These are phyloP conservation scores for Prunus mongolica DNA, from an alignment of 306 rosid species.

Conservation along the genomic window DNA sequence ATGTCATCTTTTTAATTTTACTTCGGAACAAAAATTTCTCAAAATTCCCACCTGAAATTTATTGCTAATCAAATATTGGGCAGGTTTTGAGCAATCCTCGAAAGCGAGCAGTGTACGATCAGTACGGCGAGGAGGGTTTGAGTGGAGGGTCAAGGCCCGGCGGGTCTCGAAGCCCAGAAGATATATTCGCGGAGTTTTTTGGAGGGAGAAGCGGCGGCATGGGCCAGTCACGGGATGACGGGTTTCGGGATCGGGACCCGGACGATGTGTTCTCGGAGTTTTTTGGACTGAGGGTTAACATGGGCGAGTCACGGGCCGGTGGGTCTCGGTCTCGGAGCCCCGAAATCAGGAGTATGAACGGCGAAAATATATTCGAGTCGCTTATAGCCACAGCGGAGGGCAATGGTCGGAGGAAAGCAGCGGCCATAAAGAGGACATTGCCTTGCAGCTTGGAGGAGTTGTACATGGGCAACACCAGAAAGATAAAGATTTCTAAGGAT, in stretches of 20 bases:
- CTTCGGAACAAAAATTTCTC: neutral
- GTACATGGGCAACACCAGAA: conserved; percentile 75
- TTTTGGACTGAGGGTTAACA: conserved; percentile 21
- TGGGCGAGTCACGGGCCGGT: no score
- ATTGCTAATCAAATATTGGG: neutral
- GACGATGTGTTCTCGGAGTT: conserved; percentile 46
- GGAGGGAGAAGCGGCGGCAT: conserved; percentile 35
- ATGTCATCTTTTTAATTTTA: no score
- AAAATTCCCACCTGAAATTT: neutral
- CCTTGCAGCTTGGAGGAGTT: conserved; percentile 81
- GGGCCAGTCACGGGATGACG: conserved; percentile 40
- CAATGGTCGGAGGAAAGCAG: conserved; percentile 50
- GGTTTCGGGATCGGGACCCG: conserved; percentile 41
- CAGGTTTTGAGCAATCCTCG: conserved; percentile 88
- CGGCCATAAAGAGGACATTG: conserved; percentile 54
- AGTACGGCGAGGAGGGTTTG: conserved; percentile 89
- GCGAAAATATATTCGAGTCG: conserved; percentile 45
- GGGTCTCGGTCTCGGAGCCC: no score
- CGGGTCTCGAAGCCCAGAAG: conserved; percentile 46
- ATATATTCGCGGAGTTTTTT: conserved; percentile 65
- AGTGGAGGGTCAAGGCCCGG: conserved; percentile 39
- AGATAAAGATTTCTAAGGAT: conserved; percentile 87
- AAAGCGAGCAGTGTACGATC: conserved; percentile 82
- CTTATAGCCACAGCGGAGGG: conserved; percentile 40
- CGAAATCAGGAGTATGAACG: neutral